Evolutionary conservation across 1,139 yeast species (phyloP).

Genomic region (Suhomyces maxii): DNA sequence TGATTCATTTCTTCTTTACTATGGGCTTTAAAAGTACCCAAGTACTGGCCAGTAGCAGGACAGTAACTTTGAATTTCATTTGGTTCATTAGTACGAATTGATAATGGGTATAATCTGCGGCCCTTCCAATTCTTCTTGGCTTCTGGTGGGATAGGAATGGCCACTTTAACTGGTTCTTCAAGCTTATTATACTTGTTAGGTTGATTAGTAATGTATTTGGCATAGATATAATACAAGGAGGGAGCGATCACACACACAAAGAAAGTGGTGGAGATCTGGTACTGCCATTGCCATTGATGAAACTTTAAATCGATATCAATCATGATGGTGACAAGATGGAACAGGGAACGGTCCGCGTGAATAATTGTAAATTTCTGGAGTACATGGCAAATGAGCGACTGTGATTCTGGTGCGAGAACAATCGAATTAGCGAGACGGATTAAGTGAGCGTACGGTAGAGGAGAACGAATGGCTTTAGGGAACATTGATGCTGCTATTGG

Average conservation of each 20-base stretch:
- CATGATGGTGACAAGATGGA: slow-evolving; percentile 27
- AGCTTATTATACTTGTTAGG: slow-evolving; percentile 47
- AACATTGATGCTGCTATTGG: too few species aligned
- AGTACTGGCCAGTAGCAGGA: slow-evolving; percentile 91
- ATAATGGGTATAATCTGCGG: slow-evolving; percentile 64
- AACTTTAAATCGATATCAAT: slow-evolving; percentile 47
- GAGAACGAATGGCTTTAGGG: not conserved
- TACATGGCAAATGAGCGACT: too few species aligned
- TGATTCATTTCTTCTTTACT: slow-evolving; percentile 67
- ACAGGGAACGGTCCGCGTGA: not conserved
- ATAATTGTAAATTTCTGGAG: not conserved
- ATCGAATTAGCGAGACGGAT: too few species aligned
- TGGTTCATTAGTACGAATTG: slow-evolving; percentile 59
- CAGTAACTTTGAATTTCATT: slow-evolving; percentile 77
- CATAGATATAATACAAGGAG: slow-evolving; percentile 36
- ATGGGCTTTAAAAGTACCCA: slow-evolving; percentile 70
- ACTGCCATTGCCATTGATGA: slow-evolving; percentile 49
- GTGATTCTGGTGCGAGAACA: too few species aligned
- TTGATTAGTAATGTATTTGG: slow-evolving; percentile 36
- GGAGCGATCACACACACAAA: slow-evolving; percentile 45
- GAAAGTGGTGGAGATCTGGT: slow-evolving; percentile 49
- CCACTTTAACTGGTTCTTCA: slow-evolving; percentile 51
- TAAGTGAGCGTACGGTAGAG: not conserved
- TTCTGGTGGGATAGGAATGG: slow-evolving; percentile 70
- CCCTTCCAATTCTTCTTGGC: slow-evolving; percentile 95